Evolutionary conservation across 1,284 basidiomycete genomes (phyloP).

Genomic region (Megacollybia platyphylla): DNA sequence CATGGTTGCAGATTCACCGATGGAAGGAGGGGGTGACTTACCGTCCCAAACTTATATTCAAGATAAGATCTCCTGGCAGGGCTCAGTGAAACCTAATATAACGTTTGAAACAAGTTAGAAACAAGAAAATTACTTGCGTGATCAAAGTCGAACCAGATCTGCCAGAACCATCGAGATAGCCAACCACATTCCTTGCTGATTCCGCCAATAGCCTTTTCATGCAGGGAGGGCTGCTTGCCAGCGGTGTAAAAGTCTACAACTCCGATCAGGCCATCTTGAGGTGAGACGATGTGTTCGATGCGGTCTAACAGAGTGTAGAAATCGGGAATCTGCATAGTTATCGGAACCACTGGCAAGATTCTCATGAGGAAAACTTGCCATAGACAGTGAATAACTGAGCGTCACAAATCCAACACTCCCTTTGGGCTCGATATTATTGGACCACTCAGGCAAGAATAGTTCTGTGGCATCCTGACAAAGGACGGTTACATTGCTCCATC

Average conservation of each 20-base stretch:
- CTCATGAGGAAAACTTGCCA: constrained; percentile 27
- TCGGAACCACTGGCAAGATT: background rate
- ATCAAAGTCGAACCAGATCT: constrained; percentile 74
- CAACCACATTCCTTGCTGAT: constrained; percentile 60
- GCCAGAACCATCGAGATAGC: constrained; percentile 70
- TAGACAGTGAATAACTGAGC: constrained; percentile 63
- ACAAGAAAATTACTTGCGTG: constrained; percentile 35
- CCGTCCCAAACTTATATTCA: constrained; percentile 73
- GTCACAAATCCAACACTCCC: constrained; percentile 52
- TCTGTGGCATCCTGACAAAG: constrained; percentile 67
- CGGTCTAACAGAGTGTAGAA: constrained; percentile 63
- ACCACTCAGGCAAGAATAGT: constrained; percentile 58
- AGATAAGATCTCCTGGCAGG: constrained; percentile 64
- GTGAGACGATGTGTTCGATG: constrained; percentile 58
- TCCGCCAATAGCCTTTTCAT: constrained; percentile 61
- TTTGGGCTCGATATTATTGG: constrained; percentile 30
- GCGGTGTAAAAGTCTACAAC: constrained; percentile 80
- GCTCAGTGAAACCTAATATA: constrained; percentile 29
- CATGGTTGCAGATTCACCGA: background rate
- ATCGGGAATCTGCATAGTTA: constrained; percentile 42
- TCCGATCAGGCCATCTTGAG: constrained; percentile 51
- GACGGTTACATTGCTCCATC: constrained; percentile 68
- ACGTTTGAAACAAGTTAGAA: background rate
- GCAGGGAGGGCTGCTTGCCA: constrained; percentile 38
- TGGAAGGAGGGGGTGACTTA: constrained; percentile 11